These are phyloP conservation scores for Camelina neglecta DNA, from an alignment of 345 rosid species.

Conservation along the genomic window DNA sequence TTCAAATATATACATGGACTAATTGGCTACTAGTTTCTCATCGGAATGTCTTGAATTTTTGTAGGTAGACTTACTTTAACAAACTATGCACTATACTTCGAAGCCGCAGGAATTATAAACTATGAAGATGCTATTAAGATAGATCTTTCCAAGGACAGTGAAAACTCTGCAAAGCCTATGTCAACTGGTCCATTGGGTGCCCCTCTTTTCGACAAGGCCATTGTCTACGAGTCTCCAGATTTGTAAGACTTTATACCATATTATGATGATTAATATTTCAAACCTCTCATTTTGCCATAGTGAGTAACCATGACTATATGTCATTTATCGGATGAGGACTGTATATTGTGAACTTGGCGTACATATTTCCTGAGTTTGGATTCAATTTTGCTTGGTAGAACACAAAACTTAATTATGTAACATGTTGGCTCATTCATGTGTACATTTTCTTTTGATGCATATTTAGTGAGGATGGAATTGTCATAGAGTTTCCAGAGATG, in stretches of 20 bases:
- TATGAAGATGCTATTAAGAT: conserved; percentile 88
- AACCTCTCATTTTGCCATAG: background rate
- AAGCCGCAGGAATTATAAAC: conserved; percentile 73
- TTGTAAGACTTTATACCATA: conserved; percentile 56
- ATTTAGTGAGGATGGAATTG: conserved; percentile 70
- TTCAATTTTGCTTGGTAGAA: background rate
- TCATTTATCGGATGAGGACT: too few species aligned
- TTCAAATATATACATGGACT: background rate
- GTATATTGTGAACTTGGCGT: too few species aligned
- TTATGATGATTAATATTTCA: background rate
- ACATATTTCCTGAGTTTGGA: background rate
- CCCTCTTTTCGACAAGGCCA: conserved; percentile 93
- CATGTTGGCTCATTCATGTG: background rate
- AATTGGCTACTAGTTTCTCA: conserved; percentile 17
- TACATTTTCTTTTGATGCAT: background rate
- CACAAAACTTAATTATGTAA: background rate
- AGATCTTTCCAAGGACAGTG: conserved; percentile 64
- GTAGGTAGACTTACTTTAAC: conserved; percentile 90
- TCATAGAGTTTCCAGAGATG: conserved; percentile 92
- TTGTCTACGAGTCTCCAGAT: conserved; percentile 70
- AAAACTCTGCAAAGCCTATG: conserved; percentile 58
- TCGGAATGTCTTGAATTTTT: conserved; percentile 28
- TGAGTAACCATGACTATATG: too few species aligned
- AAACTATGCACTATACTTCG: conserved; percentile 90
- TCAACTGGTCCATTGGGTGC: conserved; percentile 99